A percentile compares a stretch with the other conserved stretches of the same genome.
Evolutionary conservation across 306 rosid genomes (phyloP).

Genomic region (Cyclanthera cordifolia): DNA sequence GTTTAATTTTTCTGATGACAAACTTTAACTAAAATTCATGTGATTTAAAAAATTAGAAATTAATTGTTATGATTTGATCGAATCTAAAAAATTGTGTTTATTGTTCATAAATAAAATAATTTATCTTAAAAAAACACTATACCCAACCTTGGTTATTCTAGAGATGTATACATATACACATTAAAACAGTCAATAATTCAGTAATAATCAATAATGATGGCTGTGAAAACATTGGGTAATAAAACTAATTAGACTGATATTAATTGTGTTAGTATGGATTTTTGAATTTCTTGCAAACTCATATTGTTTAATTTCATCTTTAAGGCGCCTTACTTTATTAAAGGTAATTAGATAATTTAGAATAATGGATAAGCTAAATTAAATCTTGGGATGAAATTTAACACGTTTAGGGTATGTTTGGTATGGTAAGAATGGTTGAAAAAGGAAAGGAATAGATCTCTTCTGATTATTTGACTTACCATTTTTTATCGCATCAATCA

Average conservation of each 20-base stretch:
- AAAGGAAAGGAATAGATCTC: no score
- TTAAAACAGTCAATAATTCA: not conserved
- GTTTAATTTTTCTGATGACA: no score
- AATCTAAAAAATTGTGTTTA: no score
- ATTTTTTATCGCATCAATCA: no score
- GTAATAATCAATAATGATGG: not conserved
- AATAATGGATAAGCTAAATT: constrained; percentile 6
- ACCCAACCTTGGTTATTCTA: not conserved
- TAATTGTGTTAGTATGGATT: no score
- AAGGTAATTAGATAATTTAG: not conserved
- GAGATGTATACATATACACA: not conserved
- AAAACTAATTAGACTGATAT: not conserved
- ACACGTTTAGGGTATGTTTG: constrained; percentile 1
- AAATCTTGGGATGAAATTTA: not conserved
- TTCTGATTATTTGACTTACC: no score
- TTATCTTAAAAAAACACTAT: not conserved
- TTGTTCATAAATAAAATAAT: no score
- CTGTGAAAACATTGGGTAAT: not conserved
- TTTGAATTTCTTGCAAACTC: not conserved
- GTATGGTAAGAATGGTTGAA: no score
- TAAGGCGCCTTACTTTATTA: not conserved
- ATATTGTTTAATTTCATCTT: not conserved
- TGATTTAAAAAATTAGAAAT: no score
- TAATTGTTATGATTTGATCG: no score
- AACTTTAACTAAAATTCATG: no score